A percentile compares a stretch with the other conserved stretches of the same genome.
Conservation (phyloP, 495 filamentous ascomycete species). For the Geoglossum glabrum region DNA sequence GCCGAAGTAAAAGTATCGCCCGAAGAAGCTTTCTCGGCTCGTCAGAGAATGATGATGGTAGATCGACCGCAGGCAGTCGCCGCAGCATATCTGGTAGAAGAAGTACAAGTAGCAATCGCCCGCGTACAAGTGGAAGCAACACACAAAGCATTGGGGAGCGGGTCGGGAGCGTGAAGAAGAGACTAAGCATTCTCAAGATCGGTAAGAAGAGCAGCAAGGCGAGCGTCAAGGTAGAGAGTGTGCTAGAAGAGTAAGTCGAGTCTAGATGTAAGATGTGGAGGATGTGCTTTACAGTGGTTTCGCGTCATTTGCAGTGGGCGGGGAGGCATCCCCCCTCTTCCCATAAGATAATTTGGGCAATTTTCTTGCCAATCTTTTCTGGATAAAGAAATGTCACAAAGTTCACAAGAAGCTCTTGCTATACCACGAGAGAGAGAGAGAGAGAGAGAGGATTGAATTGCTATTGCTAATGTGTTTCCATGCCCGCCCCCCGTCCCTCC, state of each 20-base stretch:
- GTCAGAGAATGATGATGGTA: not conserved
- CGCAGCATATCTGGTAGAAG: not conserved
- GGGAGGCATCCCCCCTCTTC: no score
- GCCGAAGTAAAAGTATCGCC: slow-evolving; percentile 1
- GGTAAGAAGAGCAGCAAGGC: slow-evolving; percentile 43
- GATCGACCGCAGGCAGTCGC: not conserved
- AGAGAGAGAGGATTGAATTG: no score
- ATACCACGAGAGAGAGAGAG: no score
- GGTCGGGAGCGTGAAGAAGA: slow-evolving; percentile 42
- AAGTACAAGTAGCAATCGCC: slow-evolving; percentile 4
- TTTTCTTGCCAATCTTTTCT: no score
- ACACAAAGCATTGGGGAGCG: slow-evolving; percentile 10
- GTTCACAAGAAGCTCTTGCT: no score
- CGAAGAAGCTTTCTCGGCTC: not conserved
- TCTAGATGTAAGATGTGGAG: no score
- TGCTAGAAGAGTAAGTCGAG: not conserved
- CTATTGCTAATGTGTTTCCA: no score
- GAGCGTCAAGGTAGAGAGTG: slow-evolving; percentile 7
- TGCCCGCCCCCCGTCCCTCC: no score
- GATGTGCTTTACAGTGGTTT: no score
- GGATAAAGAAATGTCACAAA: no score
- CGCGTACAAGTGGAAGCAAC: not conserved
- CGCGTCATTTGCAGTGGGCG: no score
- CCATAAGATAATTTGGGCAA: no score
- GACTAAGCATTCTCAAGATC: slow-evolving; percentile 46